Evolutionary conservation across 257 asterid species (phyloP).

Genomic region (Leonotis leonurus): DNA sequence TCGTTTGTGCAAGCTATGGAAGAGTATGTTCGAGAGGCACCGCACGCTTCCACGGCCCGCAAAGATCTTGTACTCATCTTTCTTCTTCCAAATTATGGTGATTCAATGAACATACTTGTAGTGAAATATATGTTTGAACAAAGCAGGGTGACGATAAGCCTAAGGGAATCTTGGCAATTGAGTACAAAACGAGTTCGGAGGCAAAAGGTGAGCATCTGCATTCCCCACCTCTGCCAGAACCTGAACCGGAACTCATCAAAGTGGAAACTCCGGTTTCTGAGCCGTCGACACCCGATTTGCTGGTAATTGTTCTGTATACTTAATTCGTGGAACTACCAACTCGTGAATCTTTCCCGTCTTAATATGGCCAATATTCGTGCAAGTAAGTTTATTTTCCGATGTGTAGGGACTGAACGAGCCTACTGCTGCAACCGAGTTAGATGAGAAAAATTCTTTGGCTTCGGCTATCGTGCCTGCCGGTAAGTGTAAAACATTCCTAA

Average conservation of each 20-base stretch:
- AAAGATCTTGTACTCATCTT: constrained; percentile 53
- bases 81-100: no score
- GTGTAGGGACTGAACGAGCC: constrained; percentile 66
- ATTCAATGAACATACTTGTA: no score
- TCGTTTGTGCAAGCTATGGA: constrained; percentile 98
- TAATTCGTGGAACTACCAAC: neutral
- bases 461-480: constrained; percentile 89
- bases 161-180: constrained; percentile 67
- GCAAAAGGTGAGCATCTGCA: constrained; percentile 49
- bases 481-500: constrained; percentile 19
- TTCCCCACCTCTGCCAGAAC: constrained; percentile 46
- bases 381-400: constrained; percentile 7
- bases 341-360: neutral
- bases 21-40: constrained; percentile 94
- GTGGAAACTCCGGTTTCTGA: constrained; percentile 45
- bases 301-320: constrained; percentile 33
- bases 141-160: constrained; percentile 58
- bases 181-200: constrained; percentile 59
- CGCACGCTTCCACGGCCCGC: constrained; percentile 70
- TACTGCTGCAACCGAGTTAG: constrained; percentile 68
- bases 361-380: neutral
- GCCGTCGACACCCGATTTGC: constrained; percentile 64
- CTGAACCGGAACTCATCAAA: constrained; percentile 51
- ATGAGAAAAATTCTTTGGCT: constrained; percentile 87
- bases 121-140: neutral